Conservation (phyloP, 2,329 filamentous ascomycete genomes). For the Ascomycota sp. region DNA sequence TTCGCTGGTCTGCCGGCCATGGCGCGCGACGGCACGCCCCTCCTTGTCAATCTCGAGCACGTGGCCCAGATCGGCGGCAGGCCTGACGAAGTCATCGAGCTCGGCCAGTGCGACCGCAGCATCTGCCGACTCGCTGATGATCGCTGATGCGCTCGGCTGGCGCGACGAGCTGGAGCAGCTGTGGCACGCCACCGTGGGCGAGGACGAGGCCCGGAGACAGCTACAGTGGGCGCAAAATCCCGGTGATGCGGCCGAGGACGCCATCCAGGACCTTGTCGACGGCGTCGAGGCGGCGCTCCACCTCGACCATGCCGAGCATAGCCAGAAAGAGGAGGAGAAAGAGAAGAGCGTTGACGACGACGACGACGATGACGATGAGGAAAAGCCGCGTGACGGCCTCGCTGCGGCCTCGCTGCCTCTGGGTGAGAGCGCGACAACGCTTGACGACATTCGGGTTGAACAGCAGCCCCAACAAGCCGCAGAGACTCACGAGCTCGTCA, state of each 20-base stretch:
- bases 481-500: no score
- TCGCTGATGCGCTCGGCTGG: conserved; percentile 82
- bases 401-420: no score
- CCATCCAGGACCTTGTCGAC: conserved; percentile 19
- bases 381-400: no score
- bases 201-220: conserved; percentile 33
- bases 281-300: conserved; percentile 14
- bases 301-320: conserved; percentile 10
- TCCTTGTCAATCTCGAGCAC: conserved; percentile 72
- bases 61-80: conserved; percentile 63
- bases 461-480: no score
- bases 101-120: conserved; percentile 69
- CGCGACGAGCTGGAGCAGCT: conserved; percentile 55
- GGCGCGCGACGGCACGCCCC: conserved; percentile 40
- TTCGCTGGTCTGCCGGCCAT: conserved; percentile 64
- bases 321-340: background rate
- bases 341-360: conserved; percentile 1
- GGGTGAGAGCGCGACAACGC: no score
- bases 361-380: no score
- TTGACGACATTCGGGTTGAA: no score
- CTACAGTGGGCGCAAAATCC: conserved; percentile 11
- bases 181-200: conserved; percentile 50
- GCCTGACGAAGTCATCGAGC: conserved; percentile 63
- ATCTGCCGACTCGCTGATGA: conserved; percentile 59
- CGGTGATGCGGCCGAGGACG: conserved; percentile 18